Conservation (phyloP, 2,329 filamentous ascomycete genomes). For the Trichothecium sympodiale region DNA sequence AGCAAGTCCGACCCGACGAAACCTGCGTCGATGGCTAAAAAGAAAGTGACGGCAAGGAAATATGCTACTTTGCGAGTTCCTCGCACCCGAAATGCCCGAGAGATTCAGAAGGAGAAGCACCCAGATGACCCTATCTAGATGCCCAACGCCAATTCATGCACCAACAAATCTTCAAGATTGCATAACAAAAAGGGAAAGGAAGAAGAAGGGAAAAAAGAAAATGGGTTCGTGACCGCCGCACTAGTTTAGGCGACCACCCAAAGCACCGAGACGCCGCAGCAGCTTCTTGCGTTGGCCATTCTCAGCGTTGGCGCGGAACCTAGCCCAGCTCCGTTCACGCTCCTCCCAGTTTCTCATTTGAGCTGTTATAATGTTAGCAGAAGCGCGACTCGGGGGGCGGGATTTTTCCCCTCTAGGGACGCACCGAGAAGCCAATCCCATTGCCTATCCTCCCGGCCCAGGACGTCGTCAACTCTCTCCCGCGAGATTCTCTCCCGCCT, state of each 20-base stretch:
- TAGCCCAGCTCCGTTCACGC: conserved; percentile 36
- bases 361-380: conserved; percentile 18
- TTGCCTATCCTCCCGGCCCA: conserved; percentile 44
- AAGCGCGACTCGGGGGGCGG: no score
- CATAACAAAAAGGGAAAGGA: neutral
- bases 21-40: no score
- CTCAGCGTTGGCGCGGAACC: conserved; percentile 27
- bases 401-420: conserved; percentile 13
- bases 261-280: conserved; percentile 26
- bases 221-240: neutral
- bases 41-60: no score
- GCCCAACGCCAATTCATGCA: conserved; percentile 7
- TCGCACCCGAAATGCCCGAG: conserved; percentile 1
- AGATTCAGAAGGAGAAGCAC: conserved; percentile 8
- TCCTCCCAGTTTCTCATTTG: conserved; percentile 40
- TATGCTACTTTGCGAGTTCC: no score
- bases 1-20: no score
- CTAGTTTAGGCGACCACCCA: neutral
- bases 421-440: conserved; percentile 52
- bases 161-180: neutral
- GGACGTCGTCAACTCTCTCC: conserved; percentile 42
- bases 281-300: conserved; percentile 23
- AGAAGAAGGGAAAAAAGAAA: conserved; percentile 5
- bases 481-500: conserved; percentile 45
- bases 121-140: conserved; percentile 3